Conservation (phyloP, 495 filamentous ascomycete species). For the Aeminium ludgeri region DNA sequence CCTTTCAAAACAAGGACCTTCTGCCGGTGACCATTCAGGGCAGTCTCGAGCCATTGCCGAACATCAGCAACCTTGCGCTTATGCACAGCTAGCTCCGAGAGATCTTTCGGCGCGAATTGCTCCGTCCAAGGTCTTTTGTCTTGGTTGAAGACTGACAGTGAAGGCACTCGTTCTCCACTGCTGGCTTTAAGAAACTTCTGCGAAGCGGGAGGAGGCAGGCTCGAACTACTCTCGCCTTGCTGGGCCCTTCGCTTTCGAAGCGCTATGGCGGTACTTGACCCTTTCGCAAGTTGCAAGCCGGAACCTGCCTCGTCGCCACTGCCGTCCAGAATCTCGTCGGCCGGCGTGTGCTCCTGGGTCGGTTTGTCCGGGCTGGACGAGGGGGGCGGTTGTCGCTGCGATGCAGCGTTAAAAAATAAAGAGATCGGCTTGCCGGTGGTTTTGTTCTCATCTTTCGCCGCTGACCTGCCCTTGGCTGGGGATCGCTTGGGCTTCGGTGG, state of each 20-base stretch:
- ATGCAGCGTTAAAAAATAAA: conserved; percentile 29
- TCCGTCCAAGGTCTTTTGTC: conserved; percentile 63
- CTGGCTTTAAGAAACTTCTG: conserved; percentile 25
- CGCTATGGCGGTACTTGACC: conserved; percentile 14
- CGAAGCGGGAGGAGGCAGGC: conserved; percentile 9
- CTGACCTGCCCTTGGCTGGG: conserved; percentile 3
- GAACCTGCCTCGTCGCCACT: conserved; percentile 19
- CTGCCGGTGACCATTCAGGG: conserved; percentile 42
- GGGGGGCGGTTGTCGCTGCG: conserved; percentile 16
- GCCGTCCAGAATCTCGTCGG: conserved; percentile 31
- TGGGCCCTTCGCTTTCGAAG: conserved; percentile 18
- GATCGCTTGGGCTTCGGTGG: conserved; percentile 5
- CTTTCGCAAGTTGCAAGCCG: conserved; percentile 5
- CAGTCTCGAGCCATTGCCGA: conserved; percentile 57
- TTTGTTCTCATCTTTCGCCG: conserved; percentile 9
- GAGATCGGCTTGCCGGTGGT: conserved; percentile 23
- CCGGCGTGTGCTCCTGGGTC: conserved; percentile 9
- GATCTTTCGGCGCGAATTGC: conserved; percentile 49
- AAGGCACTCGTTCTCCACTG: conserved; percentile 8
- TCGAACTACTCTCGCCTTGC: neutral
- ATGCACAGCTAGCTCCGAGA: conserved; percentile 82
- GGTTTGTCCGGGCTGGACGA: conserved; percentile 19
- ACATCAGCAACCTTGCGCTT: conserved; percentile 87
- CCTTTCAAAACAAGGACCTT: conserved; percentile 73
- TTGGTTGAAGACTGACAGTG: conserved; percentile 20